phyloP scores from a whole-genome alignment of 805 yeast species.

The Schizosaccharomyces japonicus region DNA sequence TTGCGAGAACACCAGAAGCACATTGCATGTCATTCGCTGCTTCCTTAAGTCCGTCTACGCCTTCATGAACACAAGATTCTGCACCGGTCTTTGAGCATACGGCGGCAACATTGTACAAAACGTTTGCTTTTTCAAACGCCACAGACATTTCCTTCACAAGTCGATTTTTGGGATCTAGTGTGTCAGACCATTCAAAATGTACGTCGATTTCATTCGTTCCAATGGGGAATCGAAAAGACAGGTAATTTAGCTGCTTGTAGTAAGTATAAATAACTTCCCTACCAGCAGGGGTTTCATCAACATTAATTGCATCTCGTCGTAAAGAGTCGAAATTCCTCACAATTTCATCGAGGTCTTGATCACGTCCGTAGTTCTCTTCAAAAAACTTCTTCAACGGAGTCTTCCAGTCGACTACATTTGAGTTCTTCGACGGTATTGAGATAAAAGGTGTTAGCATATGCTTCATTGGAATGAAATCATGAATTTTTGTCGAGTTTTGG shows the following conservation, averaged over 20 bases:
- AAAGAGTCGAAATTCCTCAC: neutral
- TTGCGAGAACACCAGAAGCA: neutral
- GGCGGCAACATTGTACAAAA: neutral
- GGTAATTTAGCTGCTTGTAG: neutral
- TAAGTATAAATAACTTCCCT: neutral
- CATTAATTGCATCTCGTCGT: neutral
- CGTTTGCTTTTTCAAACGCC: neutral
- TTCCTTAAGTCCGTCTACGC: neutral
- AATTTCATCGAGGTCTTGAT: neutral
- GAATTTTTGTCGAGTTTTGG: no score
- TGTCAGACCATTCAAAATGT: neutral
- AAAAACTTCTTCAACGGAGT: neutral
- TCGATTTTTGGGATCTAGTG: neutral
- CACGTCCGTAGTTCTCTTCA: neutral
- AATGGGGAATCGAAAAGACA: slow-evolving; percentile 1
- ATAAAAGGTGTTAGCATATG: neutral
- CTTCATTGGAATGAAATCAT: no score
- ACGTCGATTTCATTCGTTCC: neutral
- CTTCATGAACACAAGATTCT: neutral
- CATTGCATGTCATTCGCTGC: neutral
- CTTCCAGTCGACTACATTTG: neutral
- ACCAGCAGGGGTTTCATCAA: neutral
- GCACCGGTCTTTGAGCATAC: neutral
- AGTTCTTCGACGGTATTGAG: neutral
- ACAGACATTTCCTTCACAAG: neutral